These are phyloP conservation scores for Thelonectria blattea DNA, from an alignment of 2,329 filamentous ascomycete genomes.

Conservation along the genomic window DNA sequence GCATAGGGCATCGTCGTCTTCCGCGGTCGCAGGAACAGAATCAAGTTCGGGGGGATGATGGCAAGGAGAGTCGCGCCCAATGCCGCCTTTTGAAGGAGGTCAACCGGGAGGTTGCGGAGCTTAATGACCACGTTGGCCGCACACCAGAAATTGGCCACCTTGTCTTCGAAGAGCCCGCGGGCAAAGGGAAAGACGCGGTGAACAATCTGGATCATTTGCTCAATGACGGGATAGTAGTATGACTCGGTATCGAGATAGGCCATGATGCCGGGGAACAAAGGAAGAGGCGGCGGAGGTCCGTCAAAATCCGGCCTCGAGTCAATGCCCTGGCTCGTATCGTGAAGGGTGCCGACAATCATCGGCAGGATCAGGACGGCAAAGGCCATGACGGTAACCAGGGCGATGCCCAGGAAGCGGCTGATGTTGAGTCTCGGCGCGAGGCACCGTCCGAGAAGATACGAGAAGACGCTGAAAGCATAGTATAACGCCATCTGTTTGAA, in stretches of 20 bases:
- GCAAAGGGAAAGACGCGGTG: conserved; percentile 97
- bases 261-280: conserved; percentile 64
- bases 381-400: conserved; percentile 71
- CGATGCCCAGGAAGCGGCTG: conserved; percentile 74
- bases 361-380: conserved; percentile 81
- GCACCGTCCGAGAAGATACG: conserved; percentile 87
- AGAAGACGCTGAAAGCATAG: conserved; percentile 92
- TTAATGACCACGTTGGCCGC: conserved; percentile 89
- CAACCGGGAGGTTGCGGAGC: conserved; percentile 74
- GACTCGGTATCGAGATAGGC: conserved; percentile 67
- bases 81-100: conserved; percentile 76
- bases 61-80: conserved; percentile 75
- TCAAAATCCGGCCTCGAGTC: conserved; percentile 62
- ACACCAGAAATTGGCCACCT: conserved; percentile 99
- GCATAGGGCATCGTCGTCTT: conserved; percentile 80
- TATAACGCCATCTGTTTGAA: conserved; percentile 99
- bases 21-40: conserved; percentile 79
- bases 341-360: conserved; percentile 73
- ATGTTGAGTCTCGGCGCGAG: conserved; percentile 75
- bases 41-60: conserved; percentile 78
- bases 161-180: conserved; percentile 96
- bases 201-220: conserved; percentile 82
- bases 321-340: conserved; percentile 70
- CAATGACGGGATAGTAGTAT: conserved; percentile 74
- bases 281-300: conserved; percentile 65